Conservation (phyloP, 129 eudicot species). For the Helianthus tuberosus region DNA sequence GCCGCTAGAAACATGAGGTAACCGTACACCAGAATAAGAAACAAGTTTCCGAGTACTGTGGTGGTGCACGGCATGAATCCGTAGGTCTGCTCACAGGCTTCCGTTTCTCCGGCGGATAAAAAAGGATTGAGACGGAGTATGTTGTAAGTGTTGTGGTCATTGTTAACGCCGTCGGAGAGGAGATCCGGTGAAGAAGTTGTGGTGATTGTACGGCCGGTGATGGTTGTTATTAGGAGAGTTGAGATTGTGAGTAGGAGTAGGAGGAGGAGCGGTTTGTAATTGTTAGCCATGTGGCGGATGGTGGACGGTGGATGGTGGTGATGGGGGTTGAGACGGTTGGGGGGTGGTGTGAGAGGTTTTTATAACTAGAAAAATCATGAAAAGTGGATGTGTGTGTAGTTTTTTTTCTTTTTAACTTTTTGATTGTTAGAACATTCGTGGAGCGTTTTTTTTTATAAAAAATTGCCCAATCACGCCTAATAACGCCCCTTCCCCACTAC, state of each 20-base stretch:
- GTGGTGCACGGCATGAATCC: slow-evolving; percentile 81
- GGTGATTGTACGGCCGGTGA: slow-evolving; percentile 46
- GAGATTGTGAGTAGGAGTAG: slow-evolving; percentile 22
- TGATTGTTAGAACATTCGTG: no score
- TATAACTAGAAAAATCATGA: no score
- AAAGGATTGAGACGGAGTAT: slow-evolving; percentile 35
- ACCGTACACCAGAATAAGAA: slow-evolving; percentile 67
- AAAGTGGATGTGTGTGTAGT: no score
- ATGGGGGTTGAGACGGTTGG: no score
- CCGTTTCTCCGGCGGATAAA: slow-evolving; percentile 30
- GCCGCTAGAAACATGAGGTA: slow-evolving; percentile 79
- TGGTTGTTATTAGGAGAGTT: slow-evolving; percentile 37
- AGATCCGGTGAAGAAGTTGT: slow-evolving; percentile 39
- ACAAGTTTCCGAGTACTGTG: slow-evolving; percentile 58
- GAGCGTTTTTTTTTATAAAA: no score
- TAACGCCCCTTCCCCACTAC: no score
- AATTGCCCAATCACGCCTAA: no score
- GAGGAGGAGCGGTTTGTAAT: slow-evolving; percentile 12
- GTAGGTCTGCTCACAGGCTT: slow-evolving; percentile 70
- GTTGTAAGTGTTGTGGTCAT: neutral
- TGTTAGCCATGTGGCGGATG: slow-evolving; percentile 24
- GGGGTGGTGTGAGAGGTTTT: no score
- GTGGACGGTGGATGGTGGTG: neutral
- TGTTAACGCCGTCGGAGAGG: slow-evolving; percentile 50
- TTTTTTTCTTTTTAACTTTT: no score